Evolutionary conservation across 345 rosid genomes (phyloP).

Genomic region (Angophora floribunda): DNA sequence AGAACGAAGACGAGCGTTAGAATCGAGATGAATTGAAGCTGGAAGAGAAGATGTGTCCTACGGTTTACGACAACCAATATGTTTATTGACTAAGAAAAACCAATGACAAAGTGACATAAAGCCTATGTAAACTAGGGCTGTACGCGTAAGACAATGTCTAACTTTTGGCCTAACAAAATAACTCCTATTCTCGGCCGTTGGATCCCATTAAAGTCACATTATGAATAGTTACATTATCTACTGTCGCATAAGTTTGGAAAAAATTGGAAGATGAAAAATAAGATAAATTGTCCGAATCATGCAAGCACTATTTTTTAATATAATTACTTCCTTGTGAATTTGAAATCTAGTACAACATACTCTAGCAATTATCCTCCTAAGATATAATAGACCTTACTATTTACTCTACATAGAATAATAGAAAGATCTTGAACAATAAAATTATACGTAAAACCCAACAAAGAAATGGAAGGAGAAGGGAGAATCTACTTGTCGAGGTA

Average conservation of each 20-base stretch:
- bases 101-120: background rate
- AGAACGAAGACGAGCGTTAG: background rate
- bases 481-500: background rate
- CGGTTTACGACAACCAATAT: background rate
- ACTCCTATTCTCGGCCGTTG: background rate
- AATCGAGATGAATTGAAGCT: background rate
- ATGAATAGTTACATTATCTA: background rate
- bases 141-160: background rate
- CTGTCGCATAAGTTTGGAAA: background rate
- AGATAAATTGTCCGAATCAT: background rate
- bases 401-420: background rate
- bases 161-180: background rate
- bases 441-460: background rate
- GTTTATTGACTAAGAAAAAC: background rate
- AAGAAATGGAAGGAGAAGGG: background rate
- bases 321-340: background rate
- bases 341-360: background rate
- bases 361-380: too few species aligned
- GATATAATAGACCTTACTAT: too few species aligned
- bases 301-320: background rate
- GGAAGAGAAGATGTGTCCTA: background rate
- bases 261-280: background rate
- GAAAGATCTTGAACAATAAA: background rate
- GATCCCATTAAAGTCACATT: background rate
- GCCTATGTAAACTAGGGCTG: background rate